A percentile compares a stretch with the other conserved stretches of the same genome.
These are phyloP conservation scores for Penicillium cosmopolitanum DNA, from an alignment of 495 filamentous ascomycete genomes.

Conservation along the genomic window DNA sequence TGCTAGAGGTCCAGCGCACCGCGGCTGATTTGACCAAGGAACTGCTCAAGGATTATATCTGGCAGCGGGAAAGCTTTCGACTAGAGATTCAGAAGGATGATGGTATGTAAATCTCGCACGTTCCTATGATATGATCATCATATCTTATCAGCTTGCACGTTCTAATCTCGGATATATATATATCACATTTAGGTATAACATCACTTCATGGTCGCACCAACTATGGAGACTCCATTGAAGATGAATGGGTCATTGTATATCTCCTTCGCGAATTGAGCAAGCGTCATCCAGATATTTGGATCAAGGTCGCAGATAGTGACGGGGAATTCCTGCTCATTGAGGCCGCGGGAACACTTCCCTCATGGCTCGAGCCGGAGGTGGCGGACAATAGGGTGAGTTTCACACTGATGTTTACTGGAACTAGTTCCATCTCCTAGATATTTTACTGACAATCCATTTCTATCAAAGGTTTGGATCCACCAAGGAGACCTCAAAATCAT, in stretches of 20 bases:
- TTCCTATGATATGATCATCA: not conserved
- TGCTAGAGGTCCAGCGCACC: constrained; percentile 72
- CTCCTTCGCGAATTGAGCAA: constrained; percentile 81
- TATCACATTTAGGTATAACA: constrained; percentile 37
- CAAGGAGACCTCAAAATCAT: constrained; percentile 74
- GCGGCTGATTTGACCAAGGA: constrained; percentile 63
- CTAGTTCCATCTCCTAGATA: not conserved
- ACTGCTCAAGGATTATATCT: constrained; percentile 83
- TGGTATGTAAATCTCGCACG: constrained; percentile 40
- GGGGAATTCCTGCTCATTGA: constrained; percentile 96
- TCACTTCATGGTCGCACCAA: constrained; percentile 72
- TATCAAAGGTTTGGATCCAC: constrained; percentile 70
- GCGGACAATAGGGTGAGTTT: constrained; percentile 74
- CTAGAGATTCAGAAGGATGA: constrained; percentile 64
- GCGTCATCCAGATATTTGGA: constrained; percentile 75
- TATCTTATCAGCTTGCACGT: not conserved
- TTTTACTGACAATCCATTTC: not conserved
- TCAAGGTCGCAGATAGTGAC: constrained; percentile 81
- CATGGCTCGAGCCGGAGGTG: constrained; percentile 91
- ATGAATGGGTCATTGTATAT: constrained; percentile 97
- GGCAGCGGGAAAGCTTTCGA: constrained; percentile 83
- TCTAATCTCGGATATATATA: constrained; percentile 11
- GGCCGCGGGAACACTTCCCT: constrained; percentile 83
- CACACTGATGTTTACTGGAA: no score
- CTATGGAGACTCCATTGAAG: constrained; percentile 91